phyloP scores from a whole-genome alignment of 495 filamentous ascomycete genomes.

The Podospora pseudocomata region DNA sequence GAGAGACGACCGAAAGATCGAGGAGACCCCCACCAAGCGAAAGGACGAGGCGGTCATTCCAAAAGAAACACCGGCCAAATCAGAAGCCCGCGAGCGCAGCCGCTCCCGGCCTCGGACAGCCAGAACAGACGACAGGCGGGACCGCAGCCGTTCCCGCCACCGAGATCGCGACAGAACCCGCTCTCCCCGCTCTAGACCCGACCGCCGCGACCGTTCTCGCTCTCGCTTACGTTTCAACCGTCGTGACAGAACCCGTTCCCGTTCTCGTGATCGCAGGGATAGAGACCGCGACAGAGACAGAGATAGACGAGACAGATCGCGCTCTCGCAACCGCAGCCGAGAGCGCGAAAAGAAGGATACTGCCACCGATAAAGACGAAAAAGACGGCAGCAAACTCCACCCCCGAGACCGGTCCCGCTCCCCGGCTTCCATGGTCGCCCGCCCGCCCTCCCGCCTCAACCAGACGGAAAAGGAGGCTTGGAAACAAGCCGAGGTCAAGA shows the following conservation, averaged over 20 bases:
- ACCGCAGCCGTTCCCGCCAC: constrained; percentile 36
- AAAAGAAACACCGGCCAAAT: constrained; percentile 30
- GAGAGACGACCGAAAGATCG: constrained; percentile 13
- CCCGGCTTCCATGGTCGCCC: constrained; percentile 21
- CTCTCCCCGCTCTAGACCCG: constrained; percentile 26
- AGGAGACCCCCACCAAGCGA: constrained; percentile 23
- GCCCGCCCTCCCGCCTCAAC: constrained; percentile 31
- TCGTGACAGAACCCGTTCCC: constrained; percentile 27
- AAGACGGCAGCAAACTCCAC: background rate
- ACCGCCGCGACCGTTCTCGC: constrained; percentile 31
- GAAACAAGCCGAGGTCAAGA: constrained; percentile 53
- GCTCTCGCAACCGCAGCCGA: constrained; percentile 33
- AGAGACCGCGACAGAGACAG: constrained; percentile 1
- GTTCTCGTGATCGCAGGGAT: constrained; percentile 24
- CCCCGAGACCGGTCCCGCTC: constrained; percentile 34
- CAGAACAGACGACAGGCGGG: constrained; percentile 29
- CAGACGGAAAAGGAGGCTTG: constrained; percentile 41
- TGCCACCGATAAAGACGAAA: constrained; percentile 17
- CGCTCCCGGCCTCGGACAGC: constrained; percentile 34
- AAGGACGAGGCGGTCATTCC: constrained; percentile 16
- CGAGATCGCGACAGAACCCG: constrained; percentile 31
- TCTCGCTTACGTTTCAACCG: constrained; percentile 23
- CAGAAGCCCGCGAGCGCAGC: constrained; percentile 30
- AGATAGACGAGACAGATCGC: constrained; percentile 27
- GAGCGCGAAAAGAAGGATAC: constrained; percentile 21